Percentiles rank a stretch among this genome's conserved stretches.
These are phyloP conservation scores for Vickermania ingenoplastis DNA, from an alignment of 208 protist species.

Conservation along the genomic window DNA sequence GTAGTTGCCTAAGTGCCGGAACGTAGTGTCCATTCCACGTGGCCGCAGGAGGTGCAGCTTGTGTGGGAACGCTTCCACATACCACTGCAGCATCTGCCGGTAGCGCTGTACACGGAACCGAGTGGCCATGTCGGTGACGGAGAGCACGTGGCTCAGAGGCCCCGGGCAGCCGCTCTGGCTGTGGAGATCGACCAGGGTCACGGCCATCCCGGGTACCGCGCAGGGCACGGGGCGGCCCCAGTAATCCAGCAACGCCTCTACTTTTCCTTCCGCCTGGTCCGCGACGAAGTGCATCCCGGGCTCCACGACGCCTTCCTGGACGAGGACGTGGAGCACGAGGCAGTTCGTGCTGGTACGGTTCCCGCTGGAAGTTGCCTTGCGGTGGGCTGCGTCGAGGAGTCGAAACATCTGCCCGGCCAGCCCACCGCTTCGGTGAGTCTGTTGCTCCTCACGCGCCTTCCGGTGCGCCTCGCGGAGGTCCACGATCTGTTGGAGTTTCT, in stretches of 20 bases:
- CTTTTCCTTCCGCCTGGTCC: conserved; percentile 71
- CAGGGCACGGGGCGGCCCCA: conserved; percentile 52
- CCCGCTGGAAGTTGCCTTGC: not conserved
- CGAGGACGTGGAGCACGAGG: conserved; percentile 61
- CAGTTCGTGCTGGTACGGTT: conserved; percentile 75
- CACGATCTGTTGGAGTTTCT: conserved; percentile 33
- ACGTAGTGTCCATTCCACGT: conserved; percentile 62
- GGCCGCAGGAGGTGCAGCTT: conserved; percentile 64
- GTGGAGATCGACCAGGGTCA: conserved; percentile 74
- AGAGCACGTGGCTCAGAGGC: conserved; percentile 68
- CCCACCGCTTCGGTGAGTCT: not conserved
- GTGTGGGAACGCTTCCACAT: conserved; percentile 59
- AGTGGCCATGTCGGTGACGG: conserved; percentile 25
- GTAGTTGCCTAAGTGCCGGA: conserved; percentile 82
- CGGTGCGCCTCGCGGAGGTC: conserved; percentile 26
- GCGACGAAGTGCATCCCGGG: conserved; percentile 78
- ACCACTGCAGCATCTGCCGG: conserved; percentile 78
- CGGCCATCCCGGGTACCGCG: conserved; percentile 72
- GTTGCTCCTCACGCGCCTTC: not conserved
- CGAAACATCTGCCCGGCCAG: conserved; percentile 22
- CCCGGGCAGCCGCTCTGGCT: conserved; percentile 75
- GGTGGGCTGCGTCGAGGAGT: conserved; percentile 15
- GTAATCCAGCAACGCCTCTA: conserved; percentile 69
- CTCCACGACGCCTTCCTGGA: conserved; percentile 67
- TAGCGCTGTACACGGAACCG: conserved; percentile 58